These are phyloP conservation scores for Scheffersomyces insectosa DNA, from an alignment of 1,139 yeast species.

Conservation along the genomic window DNA sequence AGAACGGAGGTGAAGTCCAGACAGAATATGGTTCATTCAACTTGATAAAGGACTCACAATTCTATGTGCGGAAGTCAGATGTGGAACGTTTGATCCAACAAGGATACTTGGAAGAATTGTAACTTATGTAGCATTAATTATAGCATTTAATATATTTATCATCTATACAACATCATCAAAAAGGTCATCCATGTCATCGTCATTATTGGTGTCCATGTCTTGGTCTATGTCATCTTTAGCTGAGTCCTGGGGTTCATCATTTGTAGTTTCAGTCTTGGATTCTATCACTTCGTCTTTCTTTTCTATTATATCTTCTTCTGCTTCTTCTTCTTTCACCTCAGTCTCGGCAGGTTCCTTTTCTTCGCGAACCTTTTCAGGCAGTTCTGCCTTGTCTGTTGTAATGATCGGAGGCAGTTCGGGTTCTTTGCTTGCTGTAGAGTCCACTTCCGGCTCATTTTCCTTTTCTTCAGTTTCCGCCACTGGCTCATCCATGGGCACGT, in stretches of 20 bases:
- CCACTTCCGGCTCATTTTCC: neutral
- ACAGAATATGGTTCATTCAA: constrained; percentile 97
- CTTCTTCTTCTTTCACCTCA: neutral
- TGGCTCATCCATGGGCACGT: constrained; percentile 1
- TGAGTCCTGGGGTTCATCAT: neutral
- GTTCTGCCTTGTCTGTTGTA: too few species aligned
- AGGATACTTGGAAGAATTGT: constrained; percentile 82
- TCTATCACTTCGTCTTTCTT: neutral
- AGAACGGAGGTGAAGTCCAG: constrained; percentile 96
- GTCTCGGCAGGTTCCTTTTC: neutral
- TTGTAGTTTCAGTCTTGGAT: neutral
- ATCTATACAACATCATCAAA: constrained; percentile 4
- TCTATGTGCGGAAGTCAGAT: constrained; percentile 89
- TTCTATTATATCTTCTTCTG: constrained; percentile 1
- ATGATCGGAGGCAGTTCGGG: too few species aligned
- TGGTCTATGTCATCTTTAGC: neutral
- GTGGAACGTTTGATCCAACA: constrained; percentile 93
- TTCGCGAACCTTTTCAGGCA: neutral
- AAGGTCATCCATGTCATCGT: constrained; percentile 2
- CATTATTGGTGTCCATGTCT: neutral
- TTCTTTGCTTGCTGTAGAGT: too few species aligned
- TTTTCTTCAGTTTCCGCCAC: neutral
- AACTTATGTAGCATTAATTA: constrained; percentile 6
- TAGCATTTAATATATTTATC: constrained; percentile 3
- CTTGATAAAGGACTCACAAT: constrained; percentile 91